Evolutionary conservation across 1,284 basidiomycete species (phyloP), one percentile per base, ranked within the genome.

Genomic region (Leccinum griseonigrum): DNA sequence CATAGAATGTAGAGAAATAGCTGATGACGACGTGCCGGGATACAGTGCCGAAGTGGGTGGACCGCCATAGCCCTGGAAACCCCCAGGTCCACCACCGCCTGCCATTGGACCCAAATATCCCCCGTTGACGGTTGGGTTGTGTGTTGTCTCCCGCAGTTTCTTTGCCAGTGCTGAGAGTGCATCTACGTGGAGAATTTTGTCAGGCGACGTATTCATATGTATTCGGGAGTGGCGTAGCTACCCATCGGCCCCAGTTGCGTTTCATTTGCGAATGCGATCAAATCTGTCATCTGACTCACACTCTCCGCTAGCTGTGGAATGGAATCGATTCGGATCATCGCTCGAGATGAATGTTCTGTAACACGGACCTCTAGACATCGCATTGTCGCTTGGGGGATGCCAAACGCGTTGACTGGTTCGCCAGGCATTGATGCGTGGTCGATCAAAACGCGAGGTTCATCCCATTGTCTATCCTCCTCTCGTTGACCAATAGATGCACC

Each of bases 331-430:
- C 29, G 13, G 8, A 61, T 63, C 40, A 31, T 58, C 32, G 29
- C 46, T 46, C 52, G 26, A 54, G 11, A 32, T 52, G 36, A 53
- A 60, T 16, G 28, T 16, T 26, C 18, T 36, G 22, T 22, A 31
- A 28, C 57, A 70, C 76, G 58, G 58, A 91, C 88, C 82, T 92
- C 90, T 34, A 92, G 77, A 79, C 90, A 91, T 62, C 90, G 80
- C 91, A 92, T 92, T 18, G 90, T 91, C 3, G 90, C 89, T 70
- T 92, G 90, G 2, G 90, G 90, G 58, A 92, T 90, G 3, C 90
- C 90, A 74, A 92, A 92, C 34, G 88, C 88, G 68, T 92, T 92
- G 58, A 92, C 88, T 5, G 91, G 91, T 69, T 91, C 90, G 8
- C 83, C 82, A 14, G 91, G 91, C 65, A 91, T 82, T 29, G 78